phyloP scores from a whole-genome alignment of 2,329 filamentous ascomycete species.

The Alternaria triticina region DNA sequence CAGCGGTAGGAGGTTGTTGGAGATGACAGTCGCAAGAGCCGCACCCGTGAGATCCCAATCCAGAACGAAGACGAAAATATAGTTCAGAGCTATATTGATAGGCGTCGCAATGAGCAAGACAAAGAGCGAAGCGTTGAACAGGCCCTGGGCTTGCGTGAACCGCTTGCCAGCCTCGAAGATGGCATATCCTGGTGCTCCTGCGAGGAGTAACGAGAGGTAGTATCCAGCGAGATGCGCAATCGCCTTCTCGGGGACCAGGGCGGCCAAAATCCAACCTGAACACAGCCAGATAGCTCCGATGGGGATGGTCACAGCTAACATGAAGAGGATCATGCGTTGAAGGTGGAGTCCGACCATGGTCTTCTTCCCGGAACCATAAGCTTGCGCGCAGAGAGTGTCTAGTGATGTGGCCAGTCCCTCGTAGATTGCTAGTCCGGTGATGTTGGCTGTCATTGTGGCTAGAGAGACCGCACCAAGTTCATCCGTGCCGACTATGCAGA shows the following conservation, averaged over 20 bases:
- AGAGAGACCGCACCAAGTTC: constrained; percentile 61
- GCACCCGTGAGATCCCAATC: constrained; percentile 59
- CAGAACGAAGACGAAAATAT: constrained; percentile 53
- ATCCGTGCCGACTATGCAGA: constrained; percentile 51
- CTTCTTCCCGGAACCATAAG: constrained; percentile 58
- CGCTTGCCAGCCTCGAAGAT: constrained; percentile 62
- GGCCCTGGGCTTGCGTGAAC: constrained; percentile 62
- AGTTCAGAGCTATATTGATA: constrained; percentile 58
- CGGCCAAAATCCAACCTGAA: constrained; percentile 55
- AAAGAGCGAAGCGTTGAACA: constrained; percentile 58
- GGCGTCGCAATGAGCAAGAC: constrained; percentile 58
- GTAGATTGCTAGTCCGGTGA: constrained; percentile 59
- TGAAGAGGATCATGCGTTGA: constrained; percentile 60
- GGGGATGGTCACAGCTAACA: constrained; percentile 56
- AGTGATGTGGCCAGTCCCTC: constrained; percentile 60
- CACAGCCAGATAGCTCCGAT: constrained; percentile 58
- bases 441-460: constrained; percentile 62
- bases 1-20: constrained; percentile 57
- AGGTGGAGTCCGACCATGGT: constrained; percentile 60
- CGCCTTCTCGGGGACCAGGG: constrained; percentile 56
- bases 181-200: constrained; percentile 61
- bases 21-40: constrained; percentile 57
- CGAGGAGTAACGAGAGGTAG: constrained; percentile 57
- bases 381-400: constrained; percentile 60
- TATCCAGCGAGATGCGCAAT: constrained; percentile 58